Percentiles rank a stretch among this genome's conserved stretches.
Evolutionary conservation across 2,329 filamentous ascomycete species (phyloP).

Genomic region (Cyclaneusma minus): DNA sequence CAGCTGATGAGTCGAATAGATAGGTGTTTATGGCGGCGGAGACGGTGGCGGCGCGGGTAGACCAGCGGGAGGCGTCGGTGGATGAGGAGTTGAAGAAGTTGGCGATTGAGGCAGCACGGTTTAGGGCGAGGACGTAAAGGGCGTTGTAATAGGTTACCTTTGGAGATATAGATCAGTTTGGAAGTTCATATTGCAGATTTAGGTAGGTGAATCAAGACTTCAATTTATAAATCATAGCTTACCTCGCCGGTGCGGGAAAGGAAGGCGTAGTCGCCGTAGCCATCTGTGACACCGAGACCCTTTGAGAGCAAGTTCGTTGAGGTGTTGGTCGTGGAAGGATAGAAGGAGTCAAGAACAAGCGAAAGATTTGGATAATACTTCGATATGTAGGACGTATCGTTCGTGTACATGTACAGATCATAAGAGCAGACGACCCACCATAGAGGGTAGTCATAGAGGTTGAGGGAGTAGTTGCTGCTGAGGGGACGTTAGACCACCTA

Average conservation of each 20-base stretch:
- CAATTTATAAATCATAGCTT: too few species aligned
- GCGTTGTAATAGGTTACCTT: conserved; percentile 37
- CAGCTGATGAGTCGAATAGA: conserved; percentile 23
- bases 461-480: conserved; percentile 28
- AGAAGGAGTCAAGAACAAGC: conserved; percentile 28
- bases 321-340: conserved; percentile 24
- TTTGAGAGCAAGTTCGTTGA: conserved; percentile 26
- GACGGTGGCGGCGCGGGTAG: conserved; percentile 19
- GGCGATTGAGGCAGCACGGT: conserved; percentile 27
- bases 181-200: too few species aligned
- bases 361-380: conserved; percentile 26
- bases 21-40: conserved; percentile 20
- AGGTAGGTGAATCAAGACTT: too few species aligned
- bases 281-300: conserved; percentile 16
- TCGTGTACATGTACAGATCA: conserved; percentile 33
- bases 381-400: conserved; percentile 24
- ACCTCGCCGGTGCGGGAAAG: conserved; percentile 28
- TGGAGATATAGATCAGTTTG: too few species aligned
- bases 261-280: conserved; percentile 36
- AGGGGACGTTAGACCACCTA: too few species aligned
- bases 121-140: conserved; percentile 30
- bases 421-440: conserved; percentile 34
- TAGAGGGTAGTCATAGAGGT: conserved; percentile 34
- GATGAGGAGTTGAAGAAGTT: conserved; percentile 13
- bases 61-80: conserved; percentile 25